Base-by-base conservation (phyloP, 2,329 filamentous ascomycete species). In the Rugonectria rugulosa region DNA sequence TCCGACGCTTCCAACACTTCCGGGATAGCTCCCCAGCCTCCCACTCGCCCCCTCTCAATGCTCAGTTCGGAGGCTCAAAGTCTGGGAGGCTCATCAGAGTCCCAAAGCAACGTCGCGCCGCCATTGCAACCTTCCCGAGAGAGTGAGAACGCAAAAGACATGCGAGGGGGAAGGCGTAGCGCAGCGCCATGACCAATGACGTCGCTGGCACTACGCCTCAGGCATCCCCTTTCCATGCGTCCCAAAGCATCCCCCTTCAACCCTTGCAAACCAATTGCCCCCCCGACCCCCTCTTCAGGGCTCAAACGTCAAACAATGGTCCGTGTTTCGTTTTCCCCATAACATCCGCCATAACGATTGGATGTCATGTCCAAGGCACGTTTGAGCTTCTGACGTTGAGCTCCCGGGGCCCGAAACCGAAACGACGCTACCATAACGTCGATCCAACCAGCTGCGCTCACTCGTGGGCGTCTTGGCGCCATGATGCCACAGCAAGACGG, bases 321-420 rank as follows among this genome's bases (percentile, higher is more conserved):
- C 53, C 46, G 41, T 56, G 53, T 56, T 56, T 56, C 46, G 53
- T 56, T 56, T n/a, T 51, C 47, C 34, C 53, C 41, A n/a, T 44
- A 14, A 3, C 27, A 24, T 29, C 21, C 36, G 14, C 8, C 32
- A 8, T 12, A 17, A 24, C 29, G 41, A 51, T 56, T 56, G 46
- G 53, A 19, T 31, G 24, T 41, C 17, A 24, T 14, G 26, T 24
- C 31, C 31, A 15, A n/a, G 24, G 40, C 20, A 32, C 32, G 53
- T 42, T 45, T 42, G 41, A 51, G 40, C 53, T n/a, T 56, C 43
- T 56, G 53, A 42, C 37, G 23, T 44, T 41, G 31, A 41, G 29
- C 34, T 51, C 53, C n/a, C 40, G 23, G 32, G 27, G 34, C 24
- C 34, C 40, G 47, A 54, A 55, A 56, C 53, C 46, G 46, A 56